Base-by-base conservation (phyloP, 805 yeast genomes). In the Barnettozyma salicaria region DNA sequence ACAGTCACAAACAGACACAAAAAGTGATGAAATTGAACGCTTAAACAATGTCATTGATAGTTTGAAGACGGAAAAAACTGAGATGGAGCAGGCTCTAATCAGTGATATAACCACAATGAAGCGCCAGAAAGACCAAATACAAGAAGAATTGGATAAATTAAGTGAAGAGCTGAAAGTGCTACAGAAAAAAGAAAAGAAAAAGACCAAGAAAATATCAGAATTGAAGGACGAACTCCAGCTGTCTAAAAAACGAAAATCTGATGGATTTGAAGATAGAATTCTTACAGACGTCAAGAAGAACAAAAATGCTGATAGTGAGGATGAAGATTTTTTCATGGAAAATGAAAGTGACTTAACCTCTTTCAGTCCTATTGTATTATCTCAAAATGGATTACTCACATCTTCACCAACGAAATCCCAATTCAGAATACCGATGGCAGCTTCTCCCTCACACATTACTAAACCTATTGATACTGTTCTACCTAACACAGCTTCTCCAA, bases 401-500 rank as follows among this genome's bases (percentile, higher is more conserved):
- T 18, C 33, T 6, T 39, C 42, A 26, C 35, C 42, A 17, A 10
- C 29, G 3, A 39, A 39, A 23, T 16, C 18, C 10, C 32, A 29
- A 6, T 13, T 32, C 16, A 33, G 26, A 24, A 19, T 30, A n/a
- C 33, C 33, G 16, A 6, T 21, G 33, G 14, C 19, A 14, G 33
- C 24, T 5, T 44, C 49, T 4, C 52, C 52, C 11, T 39, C 40
- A 36, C 43, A 44, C 31, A 45, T 40, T 26, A 49, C 47, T 46
- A 44, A 45, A 32, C 43, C 41, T 13, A 40, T 41, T 22, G 48
- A 45, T 19, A 35, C 44, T 12, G 38, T 38, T 11, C 12, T 37
- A 5, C 4, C 17, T 7, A 32, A 32, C 21, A 18, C 14, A 4
- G 6, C 22, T 20, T 20, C 37, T 11, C 30, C 32, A 11, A 21